Percentiles rank a stretch among this genome's conserved stretches.
phyloP scores from a whole-genome alignment of 2,329 filamentous ascomycete species.

The Epichloe sp. region DNA sequence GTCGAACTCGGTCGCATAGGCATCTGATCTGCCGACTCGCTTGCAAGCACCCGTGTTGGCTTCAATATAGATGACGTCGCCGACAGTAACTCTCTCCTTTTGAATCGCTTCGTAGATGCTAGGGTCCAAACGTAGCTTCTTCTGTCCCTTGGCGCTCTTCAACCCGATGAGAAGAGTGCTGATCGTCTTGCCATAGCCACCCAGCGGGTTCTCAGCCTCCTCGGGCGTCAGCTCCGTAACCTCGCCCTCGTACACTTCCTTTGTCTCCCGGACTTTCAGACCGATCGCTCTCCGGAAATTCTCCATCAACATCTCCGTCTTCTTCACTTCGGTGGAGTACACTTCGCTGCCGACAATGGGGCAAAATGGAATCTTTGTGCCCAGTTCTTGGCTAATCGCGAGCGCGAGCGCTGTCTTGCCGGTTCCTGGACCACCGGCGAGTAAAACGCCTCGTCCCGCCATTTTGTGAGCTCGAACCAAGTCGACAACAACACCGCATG shows the following conservation, averaged over 20 bases:
- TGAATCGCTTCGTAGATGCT: constrained; percentile 99
- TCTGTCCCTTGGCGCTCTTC: constrained; percentile 91
- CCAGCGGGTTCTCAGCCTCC: constrained; percentile 93
- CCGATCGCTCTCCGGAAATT: constrained; percentile 96
- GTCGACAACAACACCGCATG: constrained; percentile 90
- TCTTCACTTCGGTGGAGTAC: constrained; percentile 97
- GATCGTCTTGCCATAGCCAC: constrained; percentile 94
- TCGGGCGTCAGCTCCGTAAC: constrained; percentile 95
- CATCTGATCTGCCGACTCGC: constrained; percentile 87
- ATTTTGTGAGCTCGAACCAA: constrained; percentile 95
- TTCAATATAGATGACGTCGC: constrained; percentile 98
- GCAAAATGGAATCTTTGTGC: constrained; percentile 96
- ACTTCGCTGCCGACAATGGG: constrained; percentile 97
- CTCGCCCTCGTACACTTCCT: constrained; percentile 98
- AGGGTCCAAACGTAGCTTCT: constrained; percentile 91
- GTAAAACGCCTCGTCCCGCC: constrained; percentile 83
- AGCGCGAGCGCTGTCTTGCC: constrained; percentile 95
- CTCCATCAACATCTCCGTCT: constrained; percentile 98
- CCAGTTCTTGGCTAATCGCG: constrained; percentile 91
- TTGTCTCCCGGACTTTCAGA: constrained; percentile 92
- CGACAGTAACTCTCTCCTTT: constrained; percentile 90
- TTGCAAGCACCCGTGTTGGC: constrained; percentile 98
- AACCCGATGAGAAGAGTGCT: constrained; percentile 88
- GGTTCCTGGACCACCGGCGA: constrained; percentile 89
- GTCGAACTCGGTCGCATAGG: constrained; percentile 96